Base-by-base conservation (phyloP, 805 yeast species). In the Candida suzukii region DNA sequence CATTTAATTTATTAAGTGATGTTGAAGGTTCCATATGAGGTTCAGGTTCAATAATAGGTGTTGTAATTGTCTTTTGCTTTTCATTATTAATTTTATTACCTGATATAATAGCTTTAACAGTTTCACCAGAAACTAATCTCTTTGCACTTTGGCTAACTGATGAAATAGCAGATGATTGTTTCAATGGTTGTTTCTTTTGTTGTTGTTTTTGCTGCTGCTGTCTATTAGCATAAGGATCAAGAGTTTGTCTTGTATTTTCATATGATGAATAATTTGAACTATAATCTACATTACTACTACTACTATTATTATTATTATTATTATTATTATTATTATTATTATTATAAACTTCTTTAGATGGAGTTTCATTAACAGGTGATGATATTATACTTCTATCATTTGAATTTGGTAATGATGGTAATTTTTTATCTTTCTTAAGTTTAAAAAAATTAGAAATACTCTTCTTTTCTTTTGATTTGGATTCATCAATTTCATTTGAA, bases 401-500 rank as follows among this genome's bases (percentile, higher is more conserved):
- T 16, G 32, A 20, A 18, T 10, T 5, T 29, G 41, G 25, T 2
- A 20, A 9, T 14, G 35, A 14, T 16, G 29, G 29, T 11, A 24
- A 24, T 30, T 20, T 37, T 32, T 48, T 49, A 34, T 54, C 55
- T 37, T 56, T 51, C 38, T 56, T 53, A 39, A 48, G 28, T 37
- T 52, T 57, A 55, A 58, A 58, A 25, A 58, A 56, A 25, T 43
- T 55, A 8, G 59, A 47, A 9, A 58, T 44, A 9, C 46, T 22
- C 13, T 41, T 49, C 34, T 45, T 48, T n/a, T 43, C 43, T 21
- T 37, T 39, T n/a, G 25, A 14, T 16, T 19, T 4, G 7, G 14
- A 35, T n/a, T 29, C 3, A n/a, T 17, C 17, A 16, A n/a, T 30
- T 22, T 14, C 19, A 3, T 17, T 12, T 31, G 14, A 4, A 16